Conservation (phyloP, 441 rosid genomes). For the Caryocar brasiliense region DNA sequence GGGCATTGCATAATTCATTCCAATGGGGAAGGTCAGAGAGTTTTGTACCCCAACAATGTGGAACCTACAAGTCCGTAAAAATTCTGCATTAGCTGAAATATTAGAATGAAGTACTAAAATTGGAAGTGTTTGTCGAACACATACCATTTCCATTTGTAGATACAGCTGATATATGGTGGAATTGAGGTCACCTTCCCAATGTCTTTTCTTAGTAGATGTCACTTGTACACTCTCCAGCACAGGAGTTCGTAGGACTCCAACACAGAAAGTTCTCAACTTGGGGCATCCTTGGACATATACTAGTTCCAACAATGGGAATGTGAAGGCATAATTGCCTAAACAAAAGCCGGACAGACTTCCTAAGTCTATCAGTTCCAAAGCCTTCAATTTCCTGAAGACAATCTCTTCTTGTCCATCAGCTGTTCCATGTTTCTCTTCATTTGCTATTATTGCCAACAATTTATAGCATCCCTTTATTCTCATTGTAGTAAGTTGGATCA, state of each 20-base stretch:
- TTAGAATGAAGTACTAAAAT: no score
- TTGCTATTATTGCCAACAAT: neutral
- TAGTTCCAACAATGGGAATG: neutral
- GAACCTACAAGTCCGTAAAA: no score
- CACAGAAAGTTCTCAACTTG: slow-evolving; percentile 6
- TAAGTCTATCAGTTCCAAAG: neutral
- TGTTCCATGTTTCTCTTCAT: neutral
- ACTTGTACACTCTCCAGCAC: neutral
- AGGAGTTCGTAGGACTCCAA: neutral
- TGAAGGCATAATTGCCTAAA: neutral
- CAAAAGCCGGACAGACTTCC: slow-evolving; percentile 13
- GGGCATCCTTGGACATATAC: neutral
- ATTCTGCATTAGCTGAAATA: no score
- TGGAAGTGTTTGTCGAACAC: no score
- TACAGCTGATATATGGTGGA: no score
- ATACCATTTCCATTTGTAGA: no score
- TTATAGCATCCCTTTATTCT: neutral
- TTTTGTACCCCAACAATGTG: no score
- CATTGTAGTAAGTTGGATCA: no score
- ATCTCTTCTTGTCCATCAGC: neutral
- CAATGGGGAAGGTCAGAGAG: no score
- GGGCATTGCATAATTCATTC: no score
- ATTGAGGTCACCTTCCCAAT: no score
- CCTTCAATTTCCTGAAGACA: neutral
- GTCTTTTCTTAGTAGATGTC: neutral